Percentiles rank a stretch among this genome's conserved stretches.
Evolutionary conservation across 176 grass and related monocot species (phyloP).

Genomic region (Pharus latifolius): DNA sequence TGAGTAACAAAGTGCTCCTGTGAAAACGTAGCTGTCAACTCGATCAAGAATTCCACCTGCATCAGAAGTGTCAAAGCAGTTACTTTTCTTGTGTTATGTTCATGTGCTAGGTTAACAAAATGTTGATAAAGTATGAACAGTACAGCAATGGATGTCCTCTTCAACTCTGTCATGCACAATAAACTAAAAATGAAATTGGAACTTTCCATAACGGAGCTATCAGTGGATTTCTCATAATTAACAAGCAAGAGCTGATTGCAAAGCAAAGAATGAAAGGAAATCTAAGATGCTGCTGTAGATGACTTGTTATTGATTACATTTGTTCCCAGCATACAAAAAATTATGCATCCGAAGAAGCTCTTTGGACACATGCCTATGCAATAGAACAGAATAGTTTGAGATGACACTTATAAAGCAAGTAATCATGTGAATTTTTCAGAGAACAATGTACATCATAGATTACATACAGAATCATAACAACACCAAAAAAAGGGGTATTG

Average conservation of each 20-base stretch:
- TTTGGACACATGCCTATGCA: too few relatives aligned
- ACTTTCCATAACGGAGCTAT: not conserved
- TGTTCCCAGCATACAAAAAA: not conserved
- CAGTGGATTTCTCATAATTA: not conserved
- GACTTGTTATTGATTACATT: too few relatives aligned
- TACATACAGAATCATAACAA: too few relatives aligned
- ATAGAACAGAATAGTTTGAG: too few relatives aligned
- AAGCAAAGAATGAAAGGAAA: not conserved
- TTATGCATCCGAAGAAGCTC: not conserved
- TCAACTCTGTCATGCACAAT: not conserved
- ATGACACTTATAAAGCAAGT: too few relatives aligned
- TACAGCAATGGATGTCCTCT: not conserved
- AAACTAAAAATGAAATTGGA: not conserved
- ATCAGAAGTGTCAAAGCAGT: too few relatives aligned
- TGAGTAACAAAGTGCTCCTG: conserved; percentile 91
- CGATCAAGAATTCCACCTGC: conserved; percentile 97
- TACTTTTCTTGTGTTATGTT: conserved; percentile 17
- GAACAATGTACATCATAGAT: too few relatives aligned
- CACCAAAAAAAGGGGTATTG: too few relatives aligned
- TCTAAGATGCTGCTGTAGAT: too few relatives aligned
- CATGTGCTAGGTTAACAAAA: not conserved
- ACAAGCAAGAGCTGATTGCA: not conserved
- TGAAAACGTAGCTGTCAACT: conserved; percentile 96
- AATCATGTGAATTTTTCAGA: too few relatives aligned
- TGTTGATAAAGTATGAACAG: not conserved